Conservation (phyloP, 2,329 filamentous ascomycete genomes). For the Aphanoascus verrucosus region DNA sequence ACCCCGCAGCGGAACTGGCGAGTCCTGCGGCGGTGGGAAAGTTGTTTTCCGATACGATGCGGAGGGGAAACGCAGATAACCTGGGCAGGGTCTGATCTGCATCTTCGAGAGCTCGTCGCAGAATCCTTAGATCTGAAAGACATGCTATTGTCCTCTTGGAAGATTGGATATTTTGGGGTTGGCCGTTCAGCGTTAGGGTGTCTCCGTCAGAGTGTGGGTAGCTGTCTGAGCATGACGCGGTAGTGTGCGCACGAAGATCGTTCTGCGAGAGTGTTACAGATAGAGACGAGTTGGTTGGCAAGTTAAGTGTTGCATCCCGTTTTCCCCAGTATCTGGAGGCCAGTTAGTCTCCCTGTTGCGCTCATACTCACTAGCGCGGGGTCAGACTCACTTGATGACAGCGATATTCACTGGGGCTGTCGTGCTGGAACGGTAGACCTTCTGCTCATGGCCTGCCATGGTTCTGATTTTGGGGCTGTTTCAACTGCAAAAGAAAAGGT, state of each 20-base stretch:
- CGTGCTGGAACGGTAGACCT: slow-evolving; percentile 81
- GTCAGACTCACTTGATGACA: slow-evolving; percentile 67
- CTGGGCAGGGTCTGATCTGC: slow-evolving; percentile 65
- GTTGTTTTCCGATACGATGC: slow-evolving; percentile 93
- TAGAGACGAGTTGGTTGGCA: slow-evolving; percentile 94
- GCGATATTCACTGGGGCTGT: slow-evolving; percentile 97
- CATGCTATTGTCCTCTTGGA: slow-evolving; percentile 90
- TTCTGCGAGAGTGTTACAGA: slow-evolving; percentile 91
- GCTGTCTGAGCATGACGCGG: slow-evolving; percentile 71
- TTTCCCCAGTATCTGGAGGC: slow-evolving; percentile 81
- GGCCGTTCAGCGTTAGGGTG: slow-evolving; percentile 72
- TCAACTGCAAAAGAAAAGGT: background rate
- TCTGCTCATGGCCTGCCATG: slow-evolving; percentile 22
- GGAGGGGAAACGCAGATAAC: slow-evolving; percentile 64
- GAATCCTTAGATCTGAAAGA: slow-evolving; percentile 70
- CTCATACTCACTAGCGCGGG: slow-evolving; percentile 14
- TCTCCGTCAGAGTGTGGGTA: slow-evolving; percentile 52
- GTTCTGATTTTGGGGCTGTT: background rate
- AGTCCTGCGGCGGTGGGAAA: slow-evolving; percentile 95
- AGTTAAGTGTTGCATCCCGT: slow-evolving; percentile 83
- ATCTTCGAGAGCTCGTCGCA: slow-evolving; percentile 65
- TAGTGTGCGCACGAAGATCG: slow-evolving; percentile 91
- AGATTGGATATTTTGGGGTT: slow-evolving; percentile 64
- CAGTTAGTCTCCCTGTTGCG: slow-evolving; percentile 11
- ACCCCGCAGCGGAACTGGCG: slow-evolving; percentile 53